phyloP scores from a whole-genome alignment of 192 early-diverging fungal species.

The Backusella sp. region DNA sequence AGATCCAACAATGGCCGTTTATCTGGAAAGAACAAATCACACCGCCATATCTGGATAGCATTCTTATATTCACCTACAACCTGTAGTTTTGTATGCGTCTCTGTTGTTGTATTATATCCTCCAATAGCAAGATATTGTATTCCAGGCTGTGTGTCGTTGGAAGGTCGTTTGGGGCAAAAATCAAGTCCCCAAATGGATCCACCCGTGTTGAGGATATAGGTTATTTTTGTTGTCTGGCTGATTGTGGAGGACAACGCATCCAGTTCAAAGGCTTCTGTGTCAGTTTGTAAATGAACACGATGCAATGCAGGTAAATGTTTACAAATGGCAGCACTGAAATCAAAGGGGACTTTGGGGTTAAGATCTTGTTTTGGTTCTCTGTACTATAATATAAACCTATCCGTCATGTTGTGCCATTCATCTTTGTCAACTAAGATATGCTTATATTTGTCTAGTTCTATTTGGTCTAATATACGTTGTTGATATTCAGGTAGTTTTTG shows the following conservation, averaged over 20 bases:
- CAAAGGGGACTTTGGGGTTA: background rate
- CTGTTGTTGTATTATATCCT: conserved; percentile 29
- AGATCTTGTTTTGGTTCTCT: background rate
- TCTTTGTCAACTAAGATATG: background rate
- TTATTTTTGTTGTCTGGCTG: background rate
- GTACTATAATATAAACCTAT: background rate
- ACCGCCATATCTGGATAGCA: conserved; percentile 38
- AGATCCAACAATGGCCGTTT: conserved; percentile 26
- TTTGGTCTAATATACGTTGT: background rate
- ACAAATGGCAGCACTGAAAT: background rate
- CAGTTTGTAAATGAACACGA: background rate
- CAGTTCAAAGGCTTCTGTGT: background rate
- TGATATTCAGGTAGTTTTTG: background rate
- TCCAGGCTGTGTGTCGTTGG: background rate
- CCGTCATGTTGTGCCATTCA: background rate
- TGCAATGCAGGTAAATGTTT: background rate
- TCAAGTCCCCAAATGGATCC: conserved; percentile 37
- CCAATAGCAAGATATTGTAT: conserved; percentile 38
- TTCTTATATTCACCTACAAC: conserved; percentile 14
- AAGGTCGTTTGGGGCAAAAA: conserved; percentile 26
- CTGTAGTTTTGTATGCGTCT: conserved; percentile 24
- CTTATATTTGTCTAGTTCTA: background rate
- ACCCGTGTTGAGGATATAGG: conserved; percentile 35
- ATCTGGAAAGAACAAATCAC: conserved; percentile 3
- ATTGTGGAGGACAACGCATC: background rate